Conservation (phyloP, 2,329 filamentous ascomycete species). For the Penicillium polonicum region DNA sequence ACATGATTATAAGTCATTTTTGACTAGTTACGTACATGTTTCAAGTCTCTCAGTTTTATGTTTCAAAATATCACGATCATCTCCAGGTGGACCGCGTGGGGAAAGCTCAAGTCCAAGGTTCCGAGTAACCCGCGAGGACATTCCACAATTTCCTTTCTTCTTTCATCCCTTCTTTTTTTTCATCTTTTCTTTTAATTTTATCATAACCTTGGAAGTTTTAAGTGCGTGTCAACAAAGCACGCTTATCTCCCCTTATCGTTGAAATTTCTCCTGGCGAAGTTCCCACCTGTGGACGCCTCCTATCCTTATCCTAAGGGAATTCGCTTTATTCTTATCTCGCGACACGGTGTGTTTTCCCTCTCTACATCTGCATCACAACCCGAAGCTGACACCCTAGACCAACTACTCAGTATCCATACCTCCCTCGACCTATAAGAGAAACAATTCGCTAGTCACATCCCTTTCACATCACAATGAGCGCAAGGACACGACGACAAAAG, state of each 20-base stretch:
- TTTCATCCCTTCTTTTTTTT: neutral
- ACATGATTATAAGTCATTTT: neutral
- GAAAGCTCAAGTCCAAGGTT: constrained; percentile 22
- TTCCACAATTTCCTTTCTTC: constrained; percentile 2
- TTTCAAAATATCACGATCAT: neutral
- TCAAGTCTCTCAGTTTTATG: neutral
- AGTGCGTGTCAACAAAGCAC: neutral
- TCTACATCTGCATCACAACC: neutral
- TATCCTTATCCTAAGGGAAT: constrained; percentile 5
- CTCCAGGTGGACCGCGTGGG: constrained; percentile 17
- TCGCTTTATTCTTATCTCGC: constrained; percentile 4
- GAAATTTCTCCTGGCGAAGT: neutral
- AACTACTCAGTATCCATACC: neutral
- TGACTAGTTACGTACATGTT: neutral
- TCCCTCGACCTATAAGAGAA: constrained; percentile 1
- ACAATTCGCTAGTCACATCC: neutral
- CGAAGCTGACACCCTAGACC: neutral
- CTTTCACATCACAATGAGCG: constrained; percentile 32
- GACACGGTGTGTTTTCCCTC: neutral
- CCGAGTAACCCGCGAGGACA: constrained; percentile 18
- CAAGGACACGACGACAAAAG: constrained; percentile 43
- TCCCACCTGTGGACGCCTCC: neutral
- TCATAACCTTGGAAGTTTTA: neutral
- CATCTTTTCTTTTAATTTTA: neutral
- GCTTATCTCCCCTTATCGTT: constrained; percentile 2